These are phyloP conservation scores for Penicillium sp. DNA, from an alignment of 2,329 filamentous ascomycete genomes.

Conservation along the genomic window DNA sequence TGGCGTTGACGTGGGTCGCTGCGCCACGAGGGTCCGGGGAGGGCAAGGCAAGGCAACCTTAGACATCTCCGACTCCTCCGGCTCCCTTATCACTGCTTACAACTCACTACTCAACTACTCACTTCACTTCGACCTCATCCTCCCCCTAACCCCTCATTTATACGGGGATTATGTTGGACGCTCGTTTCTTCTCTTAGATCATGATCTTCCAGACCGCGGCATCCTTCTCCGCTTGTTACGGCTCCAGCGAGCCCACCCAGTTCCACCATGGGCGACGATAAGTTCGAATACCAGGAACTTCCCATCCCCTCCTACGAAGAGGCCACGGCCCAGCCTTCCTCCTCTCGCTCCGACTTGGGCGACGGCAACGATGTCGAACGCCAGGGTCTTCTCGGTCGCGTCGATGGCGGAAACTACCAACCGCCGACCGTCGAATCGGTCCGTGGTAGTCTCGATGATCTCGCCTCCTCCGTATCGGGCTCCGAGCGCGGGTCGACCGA, in stretches of 20 bases:
- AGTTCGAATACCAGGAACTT: slow-evolving; percentile 58
- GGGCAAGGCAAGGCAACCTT: neutral
- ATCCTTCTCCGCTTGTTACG: slow-evolving; percentile 28
- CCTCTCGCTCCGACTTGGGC: slow-evolving; percentile 28
- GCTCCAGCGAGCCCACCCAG: slow-evolving; percentile 33
- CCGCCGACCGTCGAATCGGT: slow-evolving; percentile 81
- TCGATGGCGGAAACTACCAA: slow-evolving; percentile 57
- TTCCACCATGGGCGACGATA: slow-evolving; percentile 51
- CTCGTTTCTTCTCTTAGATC: slow-evolving; percentile 34
- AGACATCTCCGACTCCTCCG: slow-evolving; percentile 1
- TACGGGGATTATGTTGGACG: slow-evolving; percentile 29
- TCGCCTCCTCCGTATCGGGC: slow-evolving; percentile 54
- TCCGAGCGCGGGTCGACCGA: slow-evolving; percentile 56
- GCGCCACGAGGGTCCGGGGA: neutral
- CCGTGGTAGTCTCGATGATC: slow-evolving; percentile 59
- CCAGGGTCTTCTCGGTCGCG: slow-evolving; percentile 42
- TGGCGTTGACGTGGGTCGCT: neutral
- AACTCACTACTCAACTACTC: neutral
- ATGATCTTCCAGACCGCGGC: slow-evolving; percentile 37
- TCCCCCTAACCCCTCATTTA: neutral
- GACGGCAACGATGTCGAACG: slow-evolving; percentile 45
- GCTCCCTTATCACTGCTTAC: neutral
- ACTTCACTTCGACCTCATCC: neutral
- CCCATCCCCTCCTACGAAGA: slow-evolving; percentile 85
- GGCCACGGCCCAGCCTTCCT: slow-evolving; percentile 46